phyloP scores from a whole-genome alignment of 164 flowering plant species.

The Vitis rupestris region DNA sequence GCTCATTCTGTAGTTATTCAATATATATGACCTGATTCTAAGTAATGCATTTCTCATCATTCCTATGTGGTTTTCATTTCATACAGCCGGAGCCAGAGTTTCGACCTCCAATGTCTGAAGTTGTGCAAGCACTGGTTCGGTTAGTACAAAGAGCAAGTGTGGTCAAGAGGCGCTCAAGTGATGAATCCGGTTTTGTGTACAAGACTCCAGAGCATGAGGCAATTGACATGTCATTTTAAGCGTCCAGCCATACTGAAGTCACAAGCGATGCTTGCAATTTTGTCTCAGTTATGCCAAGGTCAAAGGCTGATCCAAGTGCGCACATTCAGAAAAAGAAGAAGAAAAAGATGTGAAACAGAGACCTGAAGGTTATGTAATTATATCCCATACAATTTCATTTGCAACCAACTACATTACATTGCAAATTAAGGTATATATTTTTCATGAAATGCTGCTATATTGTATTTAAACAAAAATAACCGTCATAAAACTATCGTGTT shows the following conservation, averaged over 20 bases:
- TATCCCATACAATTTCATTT: background rate
- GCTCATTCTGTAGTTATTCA: background rate
- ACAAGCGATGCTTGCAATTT: conserved; percentile 12
- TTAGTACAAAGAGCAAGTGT: conserved; percentile 86
- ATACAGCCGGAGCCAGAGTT: conserved; percentile 92
- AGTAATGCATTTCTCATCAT: background rate
- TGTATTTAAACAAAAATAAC: background rate
- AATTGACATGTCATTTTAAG: conserved; percentile 56
- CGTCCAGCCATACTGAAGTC: background rate
- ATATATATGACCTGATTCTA: background rate
- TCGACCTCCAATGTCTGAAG: conserved; percentile 96
- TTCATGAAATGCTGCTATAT: background rate
- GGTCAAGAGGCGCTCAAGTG: conserved; percentile 70
- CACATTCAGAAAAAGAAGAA: background rate
- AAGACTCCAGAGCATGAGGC: conserved; percentile 76
- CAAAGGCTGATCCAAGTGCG: background rate
- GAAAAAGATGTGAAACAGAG: background rate
- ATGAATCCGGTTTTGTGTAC: conserved; percentile 70
- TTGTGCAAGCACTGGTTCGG: conserved; percentile 87
- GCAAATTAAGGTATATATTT: too few species aligned
- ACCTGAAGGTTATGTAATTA: conserved; percentile 15
- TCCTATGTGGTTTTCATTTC: background rate
- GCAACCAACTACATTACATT: too few species aligned
- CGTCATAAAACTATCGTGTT: too few species aligned
- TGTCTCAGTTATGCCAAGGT: conserved; percentile 13